phyloP scores from a whole-genome alignment of 345 rosid genomes.

The Populus tremula region DNA sequence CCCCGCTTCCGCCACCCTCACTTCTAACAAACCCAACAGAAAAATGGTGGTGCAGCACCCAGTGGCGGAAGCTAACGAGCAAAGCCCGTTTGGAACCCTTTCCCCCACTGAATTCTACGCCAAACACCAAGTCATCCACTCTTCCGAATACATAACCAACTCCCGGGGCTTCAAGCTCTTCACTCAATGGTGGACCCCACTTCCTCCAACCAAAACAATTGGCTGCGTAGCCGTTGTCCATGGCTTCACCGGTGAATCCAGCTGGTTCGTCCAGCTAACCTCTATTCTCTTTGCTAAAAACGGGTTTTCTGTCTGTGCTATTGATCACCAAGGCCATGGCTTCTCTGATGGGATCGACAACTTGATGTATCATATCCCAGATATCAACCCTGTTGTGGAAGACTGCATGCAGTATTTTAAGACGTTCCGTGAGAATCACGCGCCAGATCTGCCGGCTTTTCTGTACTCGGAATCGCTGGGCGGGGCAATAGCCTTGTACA shows the following conservation, averaged over 20 bases:
- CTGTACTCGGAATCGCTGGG: constrained; percentile 88
- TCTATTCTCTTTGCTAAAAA: constrained; percentile 71
- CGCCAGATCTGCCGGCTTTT: constrained; percentile 60
- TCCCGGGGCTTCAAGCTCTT: constrained; percentile 70
- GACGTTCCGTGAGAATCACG: constrained; percentile 52
- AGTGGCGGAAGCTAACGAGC: constrained; percentile 56
- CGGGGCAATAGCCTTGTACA: constrained; percentile 79
- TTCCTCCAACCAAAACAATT: constrained; percentile 39
- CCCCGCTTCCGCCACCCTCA: not conserved
- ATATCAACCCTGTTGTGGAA: constrained; percentile 65
- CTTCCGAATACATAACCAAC: constrained; percentile 68
- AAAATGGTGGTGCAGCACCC: constrained; percentile 56
- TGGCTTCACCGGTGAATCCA: constrained; percentile 88
- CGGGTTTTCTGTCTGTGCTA: constrained; percentile 75
- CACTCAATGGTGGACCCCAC: constrained; percentile 88
- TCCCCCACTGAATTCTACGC: constrained; percentile 70
- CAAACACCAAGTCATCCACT: constrained; percentile 65
- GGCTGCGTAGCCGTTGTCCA: constrained; percentile 83
- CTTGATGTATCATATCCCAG: constrained; percentile 64
- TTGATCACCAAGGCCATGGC: constrained; percentile 99
- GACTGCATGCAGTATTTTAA: constrained; percentile 72
- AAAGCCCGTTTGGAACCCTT: constrained; percentile 63
- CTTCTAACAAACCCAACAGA: not conserved
- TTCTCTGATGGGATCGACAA: constrained; percentile 63
- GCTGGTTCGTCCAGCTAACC: constrained; percentile 75